Percentiles rank a stretch among this genome's conserved stretches.
These are phyloP conservation scores for Neonectria ditissima DNA, from an alignment of 2,329 filamentous ascomycete species.

Conservation along the genomic window DNA sequence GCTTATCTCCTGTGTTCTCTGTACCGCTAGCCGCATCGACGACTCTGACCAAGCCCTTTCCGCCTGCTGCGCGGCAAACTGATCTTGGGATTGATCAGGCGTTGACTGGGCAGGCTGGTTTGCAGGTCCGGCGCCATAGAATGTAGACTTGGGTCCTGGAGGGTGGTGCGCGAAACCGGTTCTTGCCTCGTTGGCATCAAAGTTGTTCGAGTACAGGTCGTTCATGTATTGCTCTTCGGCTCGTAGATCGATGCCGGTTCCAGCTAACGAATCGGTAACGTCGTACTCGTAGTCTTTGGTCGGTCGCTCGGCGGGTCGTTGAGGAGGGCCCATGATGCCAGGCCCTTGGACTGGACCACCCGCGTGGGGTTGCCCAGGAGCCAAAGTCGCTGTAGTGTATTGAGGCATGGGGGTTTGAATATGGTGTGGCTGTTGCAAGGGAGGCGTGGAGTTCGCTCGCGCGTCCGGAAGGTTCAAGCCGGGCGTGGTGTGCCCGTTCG, in stretches of 20 bases:
- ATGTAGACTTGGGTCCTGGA: conserved; percentile 65
- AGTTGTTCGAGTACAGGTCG: conserved; percentile 69
- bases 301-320: conserved; percentile 70
- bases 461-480: conserved; percentile 51
- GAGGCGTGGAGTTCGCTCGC: conserved; percentile 49
- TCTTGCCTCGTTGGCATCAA: conserved; percentile 60
- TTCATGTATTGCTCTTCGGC: conserved; percentile 88
- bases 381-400: conserved; percentile 36
- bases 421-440: conserved; percentile 48
- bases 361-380: conserved; percentile 37
- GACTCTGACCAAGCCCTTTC: conserved; percentile 75
- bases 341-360: conserved; percentile 44
- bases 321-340: conserved; percentile 67
- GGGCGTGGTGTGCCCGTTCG: conserved; percentile 53
- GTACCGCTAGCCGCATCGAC: conserved; percentile 69
- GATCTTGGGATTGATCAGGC: conserved; percentile 66
- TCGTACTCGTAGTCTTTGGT: conserved; percentile 76
- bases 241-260: conserved; percentile 86
- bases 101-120: conserved; percentile 69
- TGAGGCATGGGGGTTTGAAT: conserved; percentile 42
- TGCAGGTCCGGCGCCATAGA: conserved; percentile 74
- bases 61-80: conserved; percentile 73
- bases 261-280: conserved; percentile 84
- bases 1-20: conserved; percentile 75
- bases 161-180: conserved; percentile 65